Percentiles rank a stretch among this genome's conserved stretches.
Evolutionary conservation across 306 rosid species (phyloP).

Genomic region (Urtica urens): DNA sequence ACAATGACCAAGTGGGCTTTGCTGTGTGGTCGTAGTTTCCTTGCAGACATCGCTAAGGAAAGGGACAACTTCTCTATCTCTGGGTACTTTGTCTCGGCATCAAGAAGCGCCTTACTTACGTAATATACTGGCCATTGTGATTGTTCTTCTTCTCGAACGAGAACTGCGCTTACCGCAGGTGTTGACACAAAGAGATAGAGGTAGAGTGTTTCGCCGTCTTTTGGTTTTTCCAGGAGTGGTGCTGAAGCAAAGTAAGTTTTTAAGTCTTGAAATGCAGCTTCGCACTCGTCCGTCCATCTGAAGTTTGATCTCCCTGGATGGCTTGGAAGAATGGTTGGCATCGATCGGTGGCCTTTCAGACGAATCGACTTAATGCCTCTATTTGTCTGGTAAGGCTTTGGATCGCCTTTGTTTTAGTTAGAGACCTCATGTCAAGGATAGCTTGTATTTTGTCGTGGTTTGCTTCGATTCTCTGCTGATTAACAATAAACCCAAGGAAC

Average conservation of each 20-base stretch:
- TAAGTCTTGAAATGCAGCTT: background rate
- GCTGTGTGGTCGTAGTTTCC: background rate
- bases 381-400: background rate
- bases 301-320: background rate
- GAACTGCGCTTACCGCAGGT: background rate
- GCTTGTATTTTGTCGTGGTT: background rate
- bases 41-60: background rate
- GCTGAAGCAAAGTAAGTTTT: background rate
- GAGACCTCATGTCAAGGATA: background rate
- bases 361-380: background rate
- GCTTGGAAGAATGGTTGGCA: background rate
- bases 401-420: background rate
- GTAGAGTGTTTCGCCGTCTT: background rate
- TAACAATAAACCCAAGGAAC: background rate
- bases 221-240: background rate
- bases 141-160: background rate
- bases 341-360: background rate
- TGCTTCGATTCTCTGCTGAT: background rate
- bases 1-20: no score
- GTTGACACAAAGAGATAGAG: background rate
- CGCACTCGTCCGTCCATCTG: background rate
- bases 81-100: background rate
- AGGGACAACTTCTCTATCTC: background rate
- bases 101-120: background rate
- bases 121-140: background rate